Conservation (phyloP, 805 yeast species). For the Teunomyces panamensis region DNA sequence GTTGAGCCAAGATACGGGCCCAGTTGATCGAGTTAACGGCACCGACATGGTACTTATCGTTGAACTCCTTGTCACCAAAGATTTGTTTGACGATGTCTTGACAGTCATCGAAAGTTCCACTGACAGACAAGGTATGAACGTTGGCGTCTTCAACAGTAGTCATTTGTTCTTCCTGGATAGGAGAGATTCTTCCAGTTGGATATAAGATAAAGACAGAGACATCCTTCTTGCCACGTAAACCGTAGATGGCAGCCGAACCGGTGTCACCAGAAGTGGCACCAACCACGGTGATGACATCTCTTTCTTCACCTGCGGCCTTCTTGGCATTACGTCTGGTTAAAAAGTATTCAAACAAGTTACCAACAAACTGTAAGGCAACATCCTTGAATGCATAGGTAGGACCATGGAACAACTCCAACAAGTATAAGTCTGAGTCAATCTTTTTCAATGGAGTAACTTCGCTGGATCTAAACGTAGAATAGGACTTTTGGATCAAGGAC, state of each 20-base stretch:
- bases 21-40: constrained; percentile 98
- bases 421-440: constrained; percentile 59
- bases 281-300: constrained; percentile 88
- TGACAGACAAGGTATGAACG: constrained; percentile 92
- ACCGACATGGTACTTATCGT: constrained; percentile 87
- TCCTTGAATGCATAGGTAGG: constrained; percentile 99
- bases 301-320: constrained; percentile 47
- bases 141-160: constrained; percentile 90
- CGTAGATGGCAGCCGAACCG: constrained; percentile 98
- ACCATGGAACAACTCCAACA: constrained; percentile 95
- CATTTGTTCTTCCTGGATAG: constrained; percentile 98
- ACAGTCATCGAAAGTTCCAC: constrained; percentile 97
- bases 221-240: constrained; percentile 93
- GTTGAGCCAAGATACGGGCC: constrained; percentile 98
- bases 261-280: constrained; percentile 99
- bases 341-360: constrained; percentile 93
- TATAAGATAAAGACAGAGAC: constrained; percentile 95
- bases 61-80: constrained; percentile 87
- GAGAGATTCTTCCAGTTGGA: constrained; percentile 97
- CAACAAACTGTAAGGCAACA: constrained; percentile 97
- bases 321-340: constrained; percentile 66
- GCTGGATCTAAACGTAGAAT: constrained; percentile 83
- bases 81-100: constrained; percentile 94
- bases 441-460: constrained; percentile 86
- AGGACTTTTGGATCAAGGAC: constrained; percentile 63